Evolutionary conservation across 257 asterid genomes (phyloP).

Genomic region (Ilex asprella): DNA sequence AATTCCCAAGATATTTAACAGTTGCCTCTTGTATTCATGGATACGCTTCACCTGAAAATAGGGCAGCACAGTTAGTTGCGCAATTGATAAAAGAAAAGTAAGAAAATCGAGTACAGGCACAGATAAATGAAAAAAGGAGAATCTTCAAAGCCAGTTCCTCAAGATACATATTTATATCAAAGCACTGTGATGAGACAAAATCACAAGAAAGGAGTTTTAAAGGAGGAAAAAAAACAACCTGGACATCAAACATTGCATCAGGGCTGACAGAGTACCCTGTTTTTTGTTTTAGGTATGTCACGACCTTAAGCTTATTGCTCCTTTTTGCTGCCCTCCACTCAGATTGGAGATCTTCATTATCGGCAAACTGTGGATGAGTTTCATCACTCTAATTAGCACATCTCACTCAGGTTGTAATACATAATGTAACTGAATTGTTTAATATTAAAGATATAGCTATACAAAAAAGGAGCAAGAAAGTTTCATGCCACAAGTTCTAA

Average conservation of each 20-base stretch:
- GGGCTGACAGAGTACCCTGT: slow-evolving; percentile 76
- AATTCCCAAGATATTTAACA: slow-evolving; percentile 45
- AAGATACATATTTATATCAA: no score
- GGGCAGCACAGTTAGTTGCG: slow-evolving; percentile 12
- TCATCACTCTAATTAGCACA: slow-evolving; percentile 20
- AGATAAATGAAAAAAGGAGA: slow-evolving; percentile 5
- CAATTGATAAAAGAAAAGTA: background rate
- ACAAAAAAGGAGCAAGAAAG: background rate
- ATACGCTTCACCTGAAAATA: slow-evolving; percentile 49
- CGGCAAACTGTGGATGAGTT: slow-evolving; percentile 56
- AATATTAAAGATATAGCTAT: no score
- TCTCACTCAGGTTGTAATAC: slow-evolving; percentile 1
- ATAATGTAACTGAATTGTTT: no score
- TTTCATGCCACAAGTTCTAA: background rate
- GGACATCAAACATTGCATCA: slow-evolving; percentile 84
- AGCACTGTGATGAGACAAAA: slow-evolving; percentile 6
- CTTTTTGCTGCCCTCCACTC: slow-evolving; percentile 78
- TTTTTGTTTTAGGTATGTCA: slow-evolving; percentile 55
- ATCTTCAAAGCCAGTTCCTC: background rate
- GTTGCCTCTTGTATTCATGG: slow-evolving; percentile 56
- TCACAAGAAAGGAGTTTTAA: slow-evolving; percentile 9
- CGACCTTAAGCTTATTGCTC: slow-evolving; percentile 60
- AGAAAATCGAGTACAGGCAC: slow-evolving; percentile 1
- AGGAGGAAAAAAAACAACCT: slow-evolving; percentile 35
- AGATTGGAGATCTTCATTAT: slow-evolving; percentile 63